Evolutionary conservation across 2,329 filamentous ascomycete species (phyloP).

Genomic region (Neonectria magnoliae): DNA sequence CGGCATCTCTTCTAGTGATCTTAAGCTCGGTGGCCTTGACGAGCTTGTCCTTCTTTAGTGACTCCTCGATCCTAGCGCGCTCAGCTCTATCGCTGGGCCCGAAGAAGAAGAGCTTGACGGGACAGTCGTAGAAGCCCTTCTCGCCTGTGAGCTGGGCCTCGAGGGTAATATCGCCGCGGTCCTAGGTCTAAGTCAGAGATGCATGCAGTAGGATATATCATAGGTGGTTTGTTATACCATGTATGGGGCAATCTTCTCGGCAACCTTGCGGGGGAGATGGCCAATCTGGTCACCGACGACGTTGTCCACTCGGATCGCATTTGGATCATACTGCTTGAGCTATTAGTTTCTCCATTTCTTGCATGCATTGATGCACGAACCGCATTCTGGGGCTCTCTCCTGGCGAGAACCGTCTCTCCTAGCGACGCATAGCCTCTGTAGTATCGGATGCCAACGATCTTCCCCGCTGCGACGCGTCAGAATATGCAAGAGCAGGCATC

Average conservation of each 20-base stretch:
- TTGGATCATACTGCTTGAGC: slow-evolving; percentile 68
- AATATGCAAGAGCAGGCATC: slow-evolving; percentile 4
- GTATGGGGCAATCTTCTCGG: slow-evolving; percentile 77
- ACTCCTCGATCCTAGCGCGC: slow-evolving; percentile 65
- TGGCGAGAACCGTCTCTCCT: slow-evolving; percentile 71
- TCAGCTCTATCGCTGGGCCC: slow-evolving; percentile 68
- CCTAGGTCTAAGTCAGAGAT: slow-evolving; percentile 52
- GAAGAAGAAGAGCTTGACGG: slow-evolving; percentile 74
- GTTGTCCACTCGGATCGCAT: slow-evolving; percentile 83
- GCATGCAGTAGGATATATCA: background rate
- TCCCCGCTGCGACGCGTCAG: slow-evolving; percentile 50
- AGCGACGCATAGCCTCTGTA: slow-evolving; percentile 70
- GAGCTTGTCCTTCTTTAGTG: slow-evolving; percentile 72
- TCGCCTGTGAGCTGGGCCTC: slow-evolving; percentile 76
- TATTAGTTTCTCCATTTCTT: slow-evolving; percentile 4
- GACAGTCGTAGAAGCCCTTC: slow-evolving; percentile 77
- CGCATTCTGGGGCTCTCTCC: slow-evolving; percentile 73
- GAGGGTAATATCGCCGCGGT: slow-evolving; percentile 67
- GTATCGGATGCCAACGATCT: slow-evolving; percentile 65
- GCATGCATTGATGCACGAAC: slow-evolving; percentile 42
- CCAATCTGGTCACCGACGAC: slow-evolving; percentile 80
- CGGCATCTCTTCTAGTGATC: slow-evolving; percentile 62
- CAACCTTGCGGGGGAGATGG: slow-evolving; percentile 75
- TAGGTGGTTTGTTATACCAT: slow-evolving; percentile 58
- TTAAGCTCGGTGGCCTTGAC: slow-evolving; percentile 67